Percentiles rank a stretch among this genome's conserved stretches.
These are phyloP conservation scores for Saturnispora sanitii DNA, from an alignment of 805 yeast genomes.

Conservation along the genomic window DNA sequence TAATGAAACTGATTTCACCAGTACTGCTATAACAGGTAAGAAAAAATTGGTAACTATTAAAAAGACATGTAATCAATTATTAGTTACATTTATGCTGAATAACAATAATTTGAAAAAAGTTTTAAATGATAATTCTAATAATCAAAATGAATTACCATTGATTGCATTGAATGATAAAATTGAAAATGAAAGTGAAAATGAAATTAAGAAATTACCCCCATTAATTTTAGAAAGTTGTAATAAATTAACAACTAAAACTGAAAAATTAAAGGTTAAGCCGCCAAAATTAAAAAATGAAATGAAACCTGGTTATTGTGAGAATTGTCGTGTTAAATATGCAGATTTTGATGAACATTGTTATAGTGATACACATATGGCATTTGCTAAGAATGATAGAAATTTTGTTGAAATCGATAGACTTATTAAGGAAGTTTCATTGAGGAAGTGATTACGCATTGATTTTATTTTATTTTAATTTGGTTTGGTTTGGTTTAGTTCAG, in stretches of 20 bases:
- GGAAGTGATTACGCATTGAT: too few relatives aligned
- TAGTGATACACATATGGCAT: slow-evolving; percentile 62
- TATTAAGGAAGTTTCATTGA: slow-evolving; percentile 36
- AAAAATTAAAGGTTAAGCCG: too few relatives aligned
- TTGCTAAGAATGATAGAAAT: slow-evolving; percentile 63
- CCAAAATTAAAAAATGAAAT: slow-evolving; percentile 19
- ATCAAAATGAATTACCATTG: background rate
- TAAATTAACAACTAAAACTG: too few relatives aligned
- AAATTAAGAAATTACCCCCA: slow-evolving; percentile 1
- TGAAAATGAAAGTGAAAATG: slow-evolving; percentile 7
- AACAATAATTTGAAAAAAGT: background rate
- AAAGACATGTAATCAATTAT: background rate
- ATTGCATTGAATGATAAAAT: slow-evolving; percentile 5
- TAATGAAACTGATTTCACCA: slow-evolving; percentile 4
- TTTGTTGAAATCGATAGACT: slow-evolving; percentile 71
- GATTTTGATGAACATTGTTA: slow-evolving; percentile 66
- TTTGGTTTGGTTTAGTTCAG: too few relatives aligned
- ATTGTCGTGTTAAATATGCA: slow-evolving; percentile 78
- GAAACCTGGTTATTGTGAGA: slow-evolving; percentile 81
- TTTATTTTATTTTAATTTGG: too few relatives aligned
- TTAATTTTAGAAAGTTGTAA: too few relatives aligned
- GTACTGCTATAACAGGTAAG: background rate
- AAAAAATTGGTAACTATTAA: background rate
- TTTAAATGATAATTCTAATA: too few relatives aligned
- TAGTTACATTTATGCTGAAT: slow-evolving; percentile 2